Conservation (phyloP, 495 filamentous ascomycete species). For the Peziza echinospora region DNA sequence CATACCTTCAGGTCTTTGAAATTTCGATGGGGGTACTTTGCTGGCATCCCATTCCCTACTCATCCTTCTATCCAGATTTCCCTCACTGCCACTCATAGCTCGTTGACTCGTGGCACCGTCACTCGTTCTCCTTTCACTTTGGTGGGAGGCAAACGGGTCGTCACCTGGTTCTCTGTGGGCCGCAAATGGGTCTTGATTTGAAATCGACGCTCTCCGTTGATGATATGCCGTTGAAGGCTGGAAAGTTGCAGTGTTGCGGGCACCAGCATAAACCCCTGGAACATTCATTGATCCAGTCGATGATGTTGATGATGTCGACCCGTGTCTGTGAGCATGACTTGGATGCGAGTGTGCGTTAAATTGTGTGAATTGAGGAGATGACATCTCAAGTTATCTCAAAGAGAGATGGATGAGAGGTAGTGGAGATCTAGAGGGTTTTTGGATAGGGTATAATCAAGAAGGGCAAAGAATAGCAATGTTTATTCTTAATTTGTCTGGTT, state of each 20-base stretch:
- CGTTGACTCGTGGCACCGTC: neutral
- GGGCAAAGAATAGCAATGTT: no score
- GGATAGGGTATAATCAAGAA: no score
- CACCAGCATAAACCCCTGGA: neutral
- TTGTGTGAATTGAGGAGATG: neutral
- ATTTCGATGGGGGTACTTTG: constrained; percentile 14
- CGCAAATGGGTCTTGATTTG: neutral
- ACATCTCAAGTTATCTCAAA: no score
- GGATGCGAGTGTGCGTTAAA: neutral
- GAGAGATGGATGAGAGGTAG: no score
- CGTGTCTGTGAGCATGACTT: neutral
- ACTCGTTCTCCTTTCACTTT: neutral
- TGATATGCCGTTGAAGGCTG: neutral
- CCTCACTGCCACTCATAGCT: neutral
- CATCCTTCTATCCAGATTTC: constrained; percentile 1
- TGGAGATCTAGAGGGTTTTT: no score
- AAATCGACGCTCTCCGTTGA: neutral
- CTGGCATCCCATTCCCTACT: constrained; percentile 18
- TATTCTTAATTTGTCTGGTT: no score
- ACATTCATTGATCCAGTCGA: neutral
- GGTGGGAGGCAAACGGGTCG: neutral
- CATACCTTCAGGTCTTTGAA: constrained; percentile 16
- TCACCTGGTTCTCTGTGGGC: neutral
- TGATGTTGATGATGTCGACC: neutral
- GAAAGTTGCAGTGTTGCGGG: neutral